phyloP scores from a whole-genome alignment of 805 yeast genomes.

The Maudiozyma serrabonitensis region DNA sequence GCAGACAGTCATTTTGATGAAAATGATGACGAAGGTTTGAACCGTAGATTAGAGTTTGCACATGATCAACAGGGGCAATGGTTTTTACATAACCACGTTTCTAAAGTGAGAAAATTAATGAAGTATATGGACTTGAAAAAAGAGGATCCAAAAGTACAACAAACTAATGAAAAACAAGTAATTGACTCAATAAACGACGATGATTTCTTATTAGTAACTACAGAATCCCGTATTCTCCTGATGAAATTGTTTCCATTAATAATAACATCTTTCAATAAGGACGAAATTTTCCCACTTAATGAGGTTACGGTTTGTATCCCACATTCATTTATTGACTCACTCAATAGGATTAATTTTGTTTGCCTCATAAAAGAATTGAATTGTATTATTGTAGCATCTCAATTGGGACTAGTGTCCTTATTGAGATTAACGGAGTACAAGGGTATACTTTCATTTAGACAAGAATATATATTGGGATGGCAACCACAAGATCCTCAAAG shows the following conservation, averaged over 20 bases:
- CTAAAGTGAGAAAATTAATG: constrained; percentile 12
- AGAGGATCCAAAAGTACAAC: background rate
- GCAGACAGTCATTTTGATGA: background rate
- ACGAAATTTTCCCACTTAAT: constrained; percentile 16
- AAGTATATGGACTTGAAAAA: constrained; percentile 1
- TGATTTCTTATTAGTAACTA: constrained; percentile 14
- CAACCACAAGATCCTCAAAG: constrained; percentile 11
- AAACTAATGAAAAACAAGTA: too few relatives aligned
- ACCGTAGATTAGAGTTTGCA: background rate
- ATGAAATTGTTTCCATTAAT: constrained; percentile 17
- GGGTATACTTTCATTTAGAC: constrained; percentile 24
- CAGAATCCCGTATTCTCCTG: constrained; percentile 7
- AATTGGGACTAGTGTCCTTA: constrained; percentile 18
- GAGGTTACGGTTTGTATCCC: constrained; percentile 7
- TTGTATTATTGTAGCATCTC: constrained; percentile 21
- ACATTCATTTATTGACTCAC: background rate
- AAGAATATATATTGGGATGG: constrained; percentile 24
- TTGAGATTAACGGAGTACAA: constrained; percentile 20
- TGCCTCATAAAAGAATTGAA: constrained; percentile 20
- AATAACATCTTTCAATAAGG: constrained; percentile 14
- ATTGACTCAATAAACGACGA: constrained; percentile 4
- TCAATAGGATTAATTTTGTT: constrained; percentile 15
- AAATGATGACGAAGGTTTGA: background rate
- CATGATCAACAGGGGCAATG: constrained; percentile 7
- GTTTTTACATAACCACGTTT: constrained; percentile 13